Conservation (phyloP, 305 asterid species). For the Solanum chacoense region DNA sequence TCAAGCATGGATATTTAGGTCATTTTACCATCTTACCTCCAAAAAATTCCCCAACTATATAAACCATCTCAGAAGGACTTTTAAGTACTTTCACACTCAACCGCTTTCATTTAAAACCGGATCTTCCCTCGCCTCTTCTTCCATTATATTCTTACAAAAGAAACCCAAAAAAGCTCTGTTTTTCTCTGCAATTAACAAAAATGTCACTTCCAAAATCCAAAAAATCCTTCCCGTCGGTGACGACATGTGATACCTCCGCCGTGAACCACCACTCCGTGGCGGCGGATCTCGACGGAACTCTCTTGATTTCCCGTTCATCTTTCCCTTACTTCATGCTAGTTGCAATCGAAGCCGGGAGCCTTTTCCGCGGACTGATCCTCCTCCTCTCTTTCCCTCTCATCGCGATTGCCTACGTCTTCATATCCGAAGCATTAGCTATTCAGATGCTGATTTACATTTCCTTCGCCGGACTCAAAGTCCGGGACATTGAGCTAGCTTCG, state of each 20-base stretch:
- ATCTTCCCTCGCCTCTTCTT: conserved; percentile 32
- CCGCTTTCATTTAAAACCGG: conserved; percentile 38
- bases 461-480: conserved; percentile 58
- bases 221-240: conserved; percentile 56
- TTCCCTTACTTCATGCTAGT: conserved; percentile 97
- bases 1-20: conserved; percentile 6
- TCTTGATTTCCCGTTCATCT: conserved; percentile 72
- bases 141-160: not conserved
- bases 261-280: conserved; percentile 46
- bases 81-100: not conserved
- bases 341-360: conserved; percentile 94
- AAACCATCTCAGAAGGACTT: not conserved
- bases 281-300: conserved; percentile 97
- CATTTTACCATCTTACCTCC: conserved; percentile 1
- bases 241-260: conserved; percentile 49
- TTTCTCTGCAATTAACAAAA: not conserved
- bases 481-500: conserved; percentile 81
- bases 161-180: not conserved
- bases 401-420: conserved; percentile 68
- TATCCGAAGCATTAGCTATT: conserved; percentile 78
- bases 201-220: not conserved
- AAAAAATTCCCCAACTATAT: not conserved
- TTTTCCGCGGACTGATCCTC: conserved; percentile 68
- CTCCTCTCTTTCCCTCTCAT: conserved; percentile 72
- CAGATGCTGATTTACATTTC: conserved; percentile 76